Percentiles rank a stretch among this genome's conserved stretches.
Evolutionary conservation across 768 basidiomycete genomes (phyloP).

Genomic region (Lactarius hengduanensis): DNA sequence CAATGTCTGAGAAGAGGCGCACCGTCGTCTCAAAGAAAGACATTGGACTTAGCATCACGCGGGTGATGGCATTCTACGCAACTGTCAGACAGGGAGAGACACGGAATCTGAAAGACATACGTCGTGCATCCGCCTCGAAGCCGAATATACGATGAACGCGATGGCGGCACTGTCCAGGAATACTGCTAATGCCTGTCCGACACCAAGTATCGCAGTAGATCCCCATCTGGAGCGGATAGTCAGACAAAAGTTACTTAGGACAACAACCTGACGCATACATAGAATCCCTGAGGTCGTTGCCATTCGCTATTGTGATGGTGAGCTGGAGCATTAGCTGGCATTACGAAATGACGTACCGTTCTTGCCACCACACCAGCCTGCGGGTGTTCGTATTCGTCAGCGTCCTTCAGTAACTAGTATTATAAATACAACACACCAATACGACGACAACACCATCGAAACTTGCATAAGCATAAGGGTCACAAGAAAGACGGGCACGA

Average conservation of each 20-base stretch:
- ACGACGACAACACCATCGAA: conserved; percentile 66
- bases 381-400: background rate
- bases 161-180: conserved; percentile 67
- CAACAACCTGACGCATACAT: conserved; percentile 47
- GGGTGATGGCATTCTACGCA: conserved; percentile 54
- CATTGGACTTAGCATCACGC: conserved; percentile 84
- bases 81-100: background rate
- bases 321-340: conserved; percentile 9
- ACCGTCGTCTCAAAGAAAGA: conserved; percentile 88
- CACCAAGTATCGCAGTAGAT: conserved; percentile 74
- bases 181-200: conserved; percentile 62
- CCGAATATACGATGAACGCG: conserved; percentile 71
- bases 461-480: conserved; percentile 67
- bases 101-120: conserved; percentile 35
- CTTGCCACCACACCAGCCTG: conserved; percentile 87
- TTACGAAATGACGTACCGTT: conserved; percentile 42
- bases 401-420: conserved; percentile 4
- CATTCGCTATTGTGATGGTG: conserved; percentile 45
- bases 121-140: conserved; percentile 66
- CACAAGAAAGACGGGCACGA: conserved; percentile 65
- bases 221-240: conserved; percentile 58
- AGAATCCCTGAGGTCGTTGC: conserved; percentile 61
- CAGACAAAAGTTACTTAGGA: background rate
- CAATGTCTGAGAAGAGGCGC: conserved; percentile 27
- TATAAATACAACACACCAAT: conserved; percentile 53